Base-by-base conservation (phyloP, 345 rosid genomes). In the Geranium rotundifolium region DNA sequence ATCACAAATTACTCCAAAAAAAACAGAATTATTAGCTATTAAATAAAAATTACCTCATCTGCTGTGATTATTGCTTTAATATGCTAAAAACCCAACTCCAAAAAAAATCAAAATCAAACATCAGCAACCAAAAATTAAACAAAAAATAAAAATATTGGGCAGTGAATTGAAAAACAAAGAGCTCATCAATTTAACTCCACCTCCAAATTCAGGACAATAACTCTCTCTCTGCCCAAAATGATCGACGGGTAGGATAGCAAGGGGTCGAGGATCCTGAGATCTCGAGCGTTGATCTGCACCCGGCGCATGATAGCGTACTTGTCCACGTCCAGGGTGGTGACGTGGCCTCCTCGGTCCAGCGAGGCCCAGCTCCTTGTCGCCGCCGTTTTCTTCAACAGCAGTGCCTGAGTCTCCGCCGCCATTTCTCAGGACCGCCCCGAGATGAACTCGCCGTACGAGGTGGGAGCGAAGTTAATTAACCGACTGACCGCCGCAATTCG, bases 221-320 rank as follows among this genome's bases (percentile, higher is more conserved):
- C 79, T 69, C 59, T 70, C 23, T 80, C 87, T 31, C 87, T 62
- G 34, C 87, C 81, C 6, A 83, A 64, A 52, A 83, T 78, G 3
- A 76, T 67, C 1, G 87, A 83, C 60, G 84, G 87, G 54, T 80
- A 76, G 0, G 80, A 78, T 3, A 80, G 61, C 69, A 83, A 37
- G 19, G 88, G 85, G 56, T 83, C 88, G 7, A 83, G 85, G 61
- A 83, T 83, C 9, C 85, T 75, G 64, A 83, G 80, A 65, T 83
- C 88, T 49, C 88, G 66, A 17, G 83, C 88, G 64, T 80, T 85
- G 63, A 83, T 74, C 64, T 71, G 76, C 29, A 83, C 88, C 19
- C 85, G 74, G 0, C 78, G 83, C 83, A 80, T 80, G 54, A 80
- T 76, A 12, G 75, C 81, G 58, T 76, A 71, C 77, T 83, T 80